phyloP scores from a whole-genome alignment of 176 grass and related monocot genomes.

The Avena insularis region DNA sequence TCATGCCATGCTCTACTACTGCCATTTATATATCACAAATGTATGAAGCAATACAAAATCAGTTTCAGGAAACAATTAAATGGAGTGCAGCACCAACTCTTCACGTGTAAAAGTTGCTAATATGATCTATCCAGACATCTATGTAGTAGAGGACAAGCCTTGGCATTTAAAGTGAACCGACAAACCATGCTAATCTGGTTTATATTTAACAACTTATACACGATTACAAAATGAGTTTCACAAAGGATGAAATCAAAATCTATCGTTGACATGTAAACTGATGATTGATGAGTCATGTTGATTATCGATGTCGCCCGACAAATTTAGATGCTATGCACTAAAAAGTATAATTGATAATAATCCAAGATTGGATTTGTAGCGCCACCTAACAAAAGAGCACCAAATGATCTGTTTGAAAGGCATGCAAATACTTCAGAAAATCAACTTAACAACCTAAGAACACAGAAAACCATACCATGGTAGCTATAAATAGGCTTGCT shows the following conservation, averaged over 20 bases:
- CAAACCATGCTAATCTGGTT: not conserved
- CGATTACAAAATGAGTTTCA: not conserved
- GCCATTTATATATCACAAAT: not conserved
- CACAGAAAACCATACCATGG: not conserved
- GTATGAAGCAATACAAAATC: not conserved
- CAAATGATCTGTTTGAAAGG: not conserved
- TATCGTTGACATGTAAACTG: not conserved
- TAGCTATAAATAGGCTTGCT: not conserved
- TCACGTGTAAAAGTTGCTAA: not conserved
- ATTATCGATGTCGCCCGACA: not conserved
- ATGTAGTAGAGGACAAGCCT: too few species aligned
- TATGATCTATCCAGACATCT: not conserved
- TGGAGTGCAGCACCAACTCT: not conserved
- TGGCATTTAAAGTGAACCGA: not conserved
- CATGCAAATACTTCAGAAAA: not conserved
- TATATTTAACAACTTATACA: not conserved
- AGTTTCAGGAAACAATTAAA: not conserved
- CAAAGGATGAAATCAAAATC: not conserved
- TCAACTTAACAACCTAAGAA: not conserved
- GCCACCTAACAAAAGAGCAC: not conserved
- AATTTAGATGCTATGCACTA: not conserved
- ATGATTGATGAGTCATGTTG: slow-evolving; percentile 1
- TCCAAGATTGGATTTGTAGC: not conserved
- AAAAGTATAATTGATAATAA: not conserved
- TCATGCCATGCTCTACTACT: not conserved